Conservation (phyloP, 139 green algal genomes). For the Pseudopediastrum boryanum region DNA sequence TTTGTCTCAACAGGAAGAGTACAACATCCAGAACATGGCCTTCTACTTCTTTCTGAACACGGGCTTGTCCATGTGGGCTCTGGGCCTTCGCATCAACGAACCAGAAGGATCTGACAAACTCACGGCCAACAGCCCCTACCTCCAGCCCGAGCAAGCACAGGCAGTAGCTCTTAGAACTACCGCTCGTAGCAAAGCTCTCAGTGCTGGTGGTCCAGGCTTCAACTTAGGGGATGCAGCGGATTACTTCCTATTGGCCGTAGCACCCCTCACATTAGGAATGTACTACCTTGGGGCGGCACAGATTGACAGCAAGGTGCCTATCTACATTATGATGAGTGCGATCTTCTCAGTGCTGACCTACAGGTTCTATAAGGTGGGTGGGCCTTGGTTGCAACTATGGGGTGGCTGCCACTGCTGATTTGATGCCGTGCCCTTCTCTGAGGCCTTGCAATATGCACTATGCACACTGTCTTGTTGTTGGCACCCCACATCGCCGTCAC, state of each 20-base stretch:
- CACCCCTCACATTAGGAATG: background rate
- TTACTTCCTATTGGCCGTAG: background rate
- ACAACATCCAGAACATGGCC: constrained; percentile 17
- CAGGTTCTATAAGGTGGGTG: constrained; percentile 6
- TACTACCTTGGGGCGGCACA: background rate
- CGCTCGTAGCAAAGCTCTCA: background rate
- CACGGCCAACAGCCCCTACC: no score
- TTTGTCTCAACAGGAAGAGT: no score
- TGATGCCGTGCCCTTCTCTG: no score
- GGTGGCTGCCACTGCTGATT: no score
- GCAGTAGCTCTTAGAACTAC: background rate
- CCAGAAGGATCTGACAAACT: background rate
- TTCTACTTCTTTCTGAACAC: constrained; percentile 26
- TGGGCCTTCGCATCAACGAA: constrained; percentile 1
- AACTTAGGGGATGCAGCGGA: constrained; percentile 1
- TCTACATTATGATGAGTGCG: constrained; percentile 21
- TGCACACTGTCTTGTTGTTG: no score
- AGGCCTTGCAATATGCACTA: no score
- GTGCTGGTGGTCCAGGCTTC: background rate
- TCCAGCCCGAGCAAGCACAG: no score
- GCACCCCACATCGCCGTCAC: no score
- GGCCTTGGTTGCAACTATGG: background rate
- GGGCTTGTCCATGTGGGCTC: constrained; percentile 2
- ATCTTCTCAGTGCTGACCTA: constrained; percentile 7
- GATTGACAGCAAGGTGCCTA: constrained; percentile 19